A percentile compares a stretch with the other conserved stretches of the same genome.
phyloP scores from a whole-genome alignment of 2,329 filamentous ascomycete species.

The Pseudogymnoascus sp. region DNA sequence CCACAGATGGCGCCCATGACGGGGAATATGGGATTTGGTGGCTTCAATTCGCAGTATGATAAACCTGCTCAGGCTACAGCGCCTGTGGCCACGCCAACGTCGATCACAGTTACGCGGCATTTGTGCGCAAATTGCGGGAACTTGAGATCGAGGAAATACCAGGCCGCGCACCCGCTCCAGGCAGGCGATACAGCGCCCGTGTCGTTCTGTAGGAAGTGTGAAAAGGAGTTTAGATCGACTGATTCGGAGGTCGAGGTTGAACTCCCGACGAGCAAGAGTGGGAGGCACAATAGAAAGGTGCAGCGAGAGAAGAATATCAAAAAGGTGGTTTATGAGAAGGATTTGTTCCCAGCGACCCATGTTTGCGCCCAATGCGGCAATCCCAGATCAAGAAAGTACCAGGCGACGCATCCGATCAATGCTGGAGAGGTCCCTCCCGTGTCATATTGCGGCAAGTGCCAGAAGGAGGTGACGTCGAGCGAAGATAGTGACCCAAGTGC shows the following conservation, averaged over 20 bases:
- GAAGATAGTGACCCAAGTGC: not conserved
- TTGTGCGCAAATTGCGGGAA: constrained; percentile 6
- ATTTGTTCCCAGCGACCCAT: not conserved
- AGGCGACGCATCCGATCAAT: constrained; percentile 7
- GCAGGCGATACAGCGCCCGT: not conserved
- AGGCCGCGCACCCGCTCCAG: not conserved
- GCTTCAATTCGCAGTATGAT: constrained; percentile 7
- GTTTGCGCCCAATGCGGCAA: constrained; percentile 5
- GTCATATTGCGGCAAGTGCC: not conserved
- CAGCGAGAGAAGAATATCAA: not conserved
- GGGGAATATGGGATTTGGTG: not conserved
- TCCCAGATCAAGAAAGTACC: not conserved
- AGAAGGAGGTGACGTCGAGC: not conserved
- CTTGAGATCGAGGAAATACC: constrained; percentile 2
- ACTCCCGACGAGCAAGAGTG: not conserved
- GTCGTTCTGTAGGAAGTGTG: constrained; percentile 5
- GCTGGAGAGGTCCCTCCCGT: not conserved
- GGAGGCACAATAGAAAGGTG: not conserved
- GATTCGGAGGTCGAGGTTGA: not conserved
- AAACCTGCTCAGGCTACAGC: not conserved
- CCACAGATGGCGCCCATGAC: constrained; percentile 1
- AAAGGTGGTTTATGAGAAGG: not conserved
- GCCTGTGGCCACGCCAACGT: not conserved
- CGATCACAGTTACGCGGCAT: not conserved
- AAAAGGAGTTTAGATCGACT: constrained; percentile 2